These are phyloP conservation scores for Colletotrichum sidae DNA, from an alignment of 2,329 filamentous ascomycete species.

Conservation along the genomic window DNA sequence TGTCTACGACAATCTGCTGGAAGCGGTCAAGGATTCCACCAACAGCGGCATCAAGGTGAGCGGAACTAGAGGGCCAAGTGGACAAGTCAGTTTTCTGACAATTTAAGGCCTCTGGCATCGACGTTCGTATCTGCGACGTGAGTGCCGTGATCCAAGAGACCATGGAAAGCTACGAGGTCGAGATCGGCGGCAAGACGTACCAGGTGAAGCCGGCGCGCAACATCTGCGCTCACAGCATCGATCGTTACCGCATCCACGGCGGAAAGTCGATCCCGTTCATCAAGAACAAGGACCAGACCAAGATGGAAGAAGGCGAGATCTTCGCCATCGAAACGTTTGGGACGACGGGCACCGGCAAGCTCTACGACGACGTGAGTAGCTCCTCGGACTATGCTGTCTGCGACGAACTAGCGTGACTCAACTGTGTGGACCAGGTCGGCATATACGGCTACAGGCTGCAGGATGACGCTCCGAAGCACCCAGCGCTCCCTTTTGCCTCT, in stretches of 20 bases:
- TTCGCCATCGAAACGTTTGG: conserved; percentile 98
- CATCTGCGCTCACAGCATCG: conserved; percentile 90
- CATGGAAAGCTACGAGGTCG: conserved; percentile 93
- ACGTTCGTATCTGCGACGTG: conserved; percentile 88
- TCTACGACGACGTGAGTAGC: conserved; percentile 78
- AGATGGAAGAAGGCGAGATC: conserved; percentile 97
- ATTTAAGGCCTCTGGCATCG: conserved; percentile 75
- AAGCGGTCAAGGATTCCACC: conserved; percentile 80
- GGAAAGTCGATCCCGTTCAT: conserved; percentile 95
- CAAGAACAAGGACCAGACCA: conserved; percentile 86
- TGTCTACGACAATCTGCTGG: conserved; percentile 79
- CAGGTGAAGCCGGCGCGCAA: conserved; percentile 89
- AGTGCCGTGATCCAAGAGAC: conserved; percentile 87
- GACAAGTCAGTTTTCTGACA: background rate
- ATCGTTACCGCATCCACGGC: conserved; percentile 90
- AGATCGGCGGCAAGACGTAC: conserved; percentile 81
- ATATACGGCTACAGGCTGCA: conserved; percentile 64
- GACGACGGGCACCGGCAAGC: conserved; percentile 89
- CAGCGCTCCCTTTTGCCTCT: conserved; percentile 57
- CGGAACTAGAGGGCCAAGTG: fast-evolving
- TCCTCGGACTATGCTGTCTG: background rate
- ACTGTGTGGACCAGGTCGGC: conserved; percentile 50
- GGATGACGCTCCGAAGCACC: conserved; percentile 48
- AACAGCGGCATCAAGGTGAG: conserved; percentile 81
- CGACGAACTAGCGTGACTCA: background rate